These are phyloP conservation scores for Macrolepiota dolichaula DNA, from an alignment of 768 basidiomycete genomes.

Conservation along the genomic window DNA sequence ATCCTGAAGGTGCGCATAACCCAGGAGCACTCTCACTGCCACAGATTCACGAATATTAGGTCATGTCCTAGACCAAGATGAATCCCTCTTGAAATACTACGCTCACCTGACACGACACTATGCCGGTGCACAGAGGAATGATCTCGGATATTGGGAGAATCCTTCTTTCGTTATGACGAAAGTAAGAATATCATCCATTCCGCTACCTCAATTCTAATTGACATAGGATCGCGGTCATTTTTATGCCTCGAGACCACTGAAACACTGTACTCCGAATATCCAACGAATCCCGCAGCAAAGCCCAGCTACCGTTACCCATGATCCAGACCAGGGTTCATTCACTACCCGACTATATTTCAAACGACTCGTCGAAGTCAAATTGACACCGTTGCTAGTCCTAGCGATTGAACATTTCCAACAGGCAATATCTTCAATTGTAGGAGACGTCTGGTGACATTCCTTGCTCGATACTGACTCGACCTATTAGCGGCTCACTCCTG, in stretches of 20 bases:
- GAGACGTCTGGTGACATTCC: constrained; percentile 10
- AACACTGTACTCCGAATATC: neutral
- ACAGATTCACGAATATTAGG: neutral
- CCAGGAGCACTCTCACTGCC: neutral
- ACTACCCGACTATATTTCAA: constrained; percentile 38
- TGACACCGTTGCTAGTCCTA: constrained; percentile 57
- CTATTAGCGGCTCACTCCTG: constrained; percentile 30
- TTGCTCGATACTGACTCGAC: neutral
- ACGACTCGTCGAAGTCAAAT: constrained; percentile 33
- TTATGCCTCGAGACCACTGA: neutral
- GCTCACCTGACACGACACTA: constrained; percentile 48
- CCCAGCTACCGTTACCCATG: constrained; percentile 7
- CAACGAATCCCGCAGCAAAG: neutral
- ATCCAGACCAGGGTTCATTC: constrained; percentile 27
- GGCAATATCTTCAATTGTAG: constrained; percentile 45
- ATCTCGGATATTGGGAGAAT: constrained; percentile 41
- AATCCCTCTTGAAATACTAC: constrained; percentile 41
- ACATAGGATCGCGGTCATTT: constrained; percentile 3
- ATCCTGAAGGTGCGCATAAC: constrained; percentile 34
- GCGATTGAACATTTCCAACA: constrained; percentile 41
- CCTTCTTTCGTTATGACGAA: constrained; percentile 42
- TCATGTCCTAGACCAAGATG: constrained; percentile 12
- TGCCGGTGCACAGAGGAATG: constrained; percentile 25
- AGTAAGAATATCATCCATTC: constrained; percentile 28
- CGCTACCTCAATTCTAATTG: constrained; percentile 14